Evolutionary conservation across 208 protist genomes (phyloP).

Genomic region (Leptomonas seymouri): DNA sequence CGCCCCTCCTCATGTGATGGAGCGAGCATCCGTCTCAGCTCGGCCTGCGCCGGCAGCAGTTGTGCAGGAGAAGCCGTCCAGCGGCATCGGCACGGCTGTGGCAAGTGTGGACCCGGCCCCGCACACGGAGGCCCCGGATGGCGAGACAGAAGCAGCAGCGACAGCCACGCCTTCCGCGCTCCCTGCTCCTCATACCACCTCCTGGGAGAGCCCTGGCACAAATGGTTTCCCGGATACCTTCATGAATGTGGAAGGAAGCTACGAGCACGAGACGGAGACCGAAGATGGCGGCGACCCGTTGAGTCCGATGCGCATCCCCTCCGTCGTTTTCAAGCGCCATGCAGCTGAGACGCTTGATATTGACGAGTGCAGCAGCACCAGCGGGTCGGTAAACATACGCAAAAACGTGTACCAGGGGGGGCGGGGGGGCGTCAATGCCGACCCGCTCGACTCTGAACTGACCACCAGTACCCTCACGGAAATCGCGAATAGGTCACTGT

Average conservation of each 20-base stretch:
- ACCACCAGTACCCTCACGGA: conserved; percentile 13
- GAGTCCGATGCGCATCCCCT: conserved; percentile 30
- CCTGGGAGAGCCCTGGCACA: neutral
- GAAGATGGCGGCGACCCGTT: neutral
- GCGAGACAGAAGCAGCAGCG: neutral
- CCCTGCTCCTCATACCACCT: neutral
- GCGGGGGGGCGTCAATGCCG: neutral
- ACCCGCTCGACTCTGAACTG: conserved; percentile 1
- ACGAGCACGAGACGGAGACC: neutral
- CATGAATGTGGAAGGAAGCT: neutral
- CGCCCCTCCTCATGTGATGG: neutral
- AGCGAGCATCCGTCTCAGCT: neutral
- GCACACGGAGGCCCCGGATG: neutral
- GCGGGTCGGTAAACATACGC: too few species aligned
- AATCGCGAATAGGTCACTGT: neutral
- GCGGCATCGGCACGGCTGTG: neutral
- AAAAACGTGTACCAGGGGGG: too few species aligned
- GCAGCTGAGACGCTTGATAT: conserved; percentile 25
- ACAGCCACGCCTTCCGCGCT: neutral
- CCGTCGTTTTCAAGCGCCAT: conserved; percentile 26
- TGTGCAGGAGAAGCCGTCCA: neutral
- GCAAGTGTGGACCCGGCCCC: neutral
- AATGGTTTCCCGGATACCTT: neutral
- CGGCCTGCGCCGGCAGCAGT: neutral
- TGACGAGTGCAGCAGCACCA: conserved; percentile 7